Evolutionary conservation across 345 rosid species (phyloP), one percentile per base, ranked within the genome.

Genomic region (Kandelia obovata): DNA sequence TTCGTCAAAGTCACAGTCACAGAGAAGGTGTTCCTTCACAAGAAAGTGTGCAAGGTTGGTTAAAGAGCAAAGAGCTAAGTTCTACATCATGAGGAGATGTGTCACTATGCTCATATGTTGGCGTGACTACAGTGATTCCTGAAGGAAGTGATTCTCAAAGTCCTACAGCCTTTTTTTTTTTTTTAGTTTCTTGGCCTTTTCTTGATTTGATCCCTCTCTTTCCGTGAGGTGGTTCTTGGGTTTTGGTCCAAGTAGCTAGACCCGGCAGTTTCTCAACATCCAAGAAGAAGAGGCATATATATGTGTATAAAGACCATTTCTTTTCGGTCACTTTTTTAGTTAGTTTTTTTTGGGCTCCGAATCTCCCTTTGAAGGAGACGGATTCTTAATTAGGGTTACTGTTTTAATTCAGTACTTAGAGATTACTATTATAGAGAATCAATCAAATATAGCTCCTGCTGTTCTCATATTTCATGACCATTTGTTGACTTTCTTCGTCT

Each of bases 41-140:
- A 85, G 97, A 64, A 95, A 87, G 77, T 95, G 99, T 55, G 92
- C 96, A 0, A 86, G 86, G 58, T 71, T 95, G 64, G 92, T 95
- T 21, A 84, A 88, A 64, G 97, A 95, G 70, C 99, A 95, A 52
- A 78, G 99, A 76, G 97, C 99, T 57, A 84, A 91, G 47, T 95
- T 95, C 80, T 95, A 95, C 69, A 95, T 95, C 85, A 76, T 92
- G 88, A 75, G 99, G 73, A 87, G 96, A 7, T 95, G 99, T 65
- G 91, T 95, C 0, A 75, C 87, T 61, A 92, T 95, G 96, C 96
- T 95, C 65, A 81, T 95, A 37, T 95, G 99, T 83, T 95, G 97
- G 99, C 86, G 84, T 43, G 97, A 95, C 34, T 90, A 86, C 65
- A 77, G 84, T 4, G 96, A 95, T 73, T 83, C 93, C 74, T 91